Base-by-base conservation (phyloP, 164 flowering plant species). In the Protea cynaroides region DNA sequence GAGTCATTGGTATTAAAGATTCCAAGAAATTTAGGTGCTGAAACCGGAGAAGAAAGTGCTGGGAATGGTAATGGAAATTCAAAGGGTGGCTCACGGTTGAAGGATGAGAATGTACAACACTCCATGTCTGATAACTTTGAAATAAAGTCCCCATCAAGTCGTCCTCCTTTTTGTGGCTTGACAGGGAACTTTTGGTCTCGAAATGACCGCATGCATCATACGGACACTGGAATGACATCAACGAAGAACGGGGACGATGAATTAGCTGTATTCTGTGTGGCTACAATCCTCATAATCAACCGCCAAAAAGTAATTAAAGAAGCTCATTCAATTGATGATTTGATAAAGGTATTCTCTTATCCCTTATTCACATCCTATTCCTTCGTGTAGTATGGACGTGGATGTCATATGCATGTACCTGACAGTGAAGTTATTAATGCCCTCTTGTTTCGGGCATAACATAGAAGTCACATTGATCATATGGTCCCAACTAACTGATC, bases 221-320 rank as follows among this genome's bases (percentile, higher is more conserved):
- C 62, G 21, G 65, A 75, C 68, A 70, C 71, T 62, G 36, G 70
- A n/a, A 60, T 79, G 23, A 75, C 86, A 51, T 76, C 82, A 52
- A 69, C 78, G 37, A 77, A 74, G 66, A 86, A 80, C 57, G 84
- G 81, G 50, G 85, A 83, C 78, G 89, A 88, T 63, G 95, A 83
- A 44, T 74, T 91, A 62, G 80, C 97, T 19, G 87, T 89, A 18
- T 91, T 82, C 64, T 88, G 96, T 74, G 97, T 86, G 36, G 97
- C 90, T 58, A 93, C 97, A 23, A 81, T 91, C 69, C 86, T 91
- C 22, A 77, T 89, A 22, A 65, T 81, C 71, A 89, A 91, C 73
- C 91, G 92, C 34, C 87, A 84, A 7, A 87, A 86, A 65, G 76
- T 91, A 51, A 74, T 89, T 36, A 79, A 76, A 72, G 85, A 77